Conservation (phyloP, 495 filamentous ascomycete species). For the Friedmanniomyces simplex region DNA sequence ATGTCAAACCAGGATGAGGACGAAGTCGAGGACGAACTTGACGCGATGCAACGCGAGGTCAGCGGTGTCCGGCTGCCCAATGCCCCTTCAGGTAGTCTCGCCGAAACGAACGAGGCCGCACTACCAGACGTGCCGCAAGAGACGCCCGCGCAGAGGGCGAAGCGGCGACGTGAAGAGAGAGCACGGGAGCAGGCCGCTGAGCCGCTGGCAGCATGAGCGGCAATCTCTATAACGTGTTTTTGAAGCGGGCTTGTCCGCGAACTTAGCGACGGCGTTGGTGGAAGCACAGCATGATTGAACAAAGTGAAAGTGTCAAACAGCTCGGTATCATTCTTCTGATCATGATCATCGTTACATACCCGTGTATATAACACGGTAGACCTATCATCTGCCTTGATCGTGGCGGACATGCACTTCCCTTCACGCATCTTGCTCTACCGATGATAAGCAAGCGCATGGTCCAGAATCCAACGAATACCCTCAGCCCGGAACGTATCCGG, state of each 20-base stretch:
- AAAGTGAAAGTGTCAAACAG: too few species aligned
- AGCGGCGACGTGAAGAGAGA: constrained; percentile 17
- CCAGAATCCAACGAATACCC: constrained; percentile 34
- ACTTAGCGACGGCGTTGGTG: constrained; percentile 18
- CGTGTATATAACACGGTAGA: too few species aligned
- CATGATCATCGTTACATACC: too few species aligned
- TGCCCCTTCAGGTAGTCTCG: constrained; percentile 38
- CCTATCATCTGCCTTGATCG: too few species aligned
- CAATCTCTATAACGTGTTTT: too few species aligned
- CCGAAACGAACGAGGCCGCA: constrained; percentile 14
- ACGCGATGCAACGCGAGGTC: constrained; percentile 62
- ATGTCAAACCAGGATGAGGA: constrained; percentile 93
- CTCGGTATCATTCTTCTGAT: too few species aligned
- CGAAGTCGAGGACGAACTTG: constrained; percentile 92
- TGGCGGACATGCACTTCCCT: too few species aligned
- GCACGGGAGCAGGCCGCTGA: constrained; percentile 21
- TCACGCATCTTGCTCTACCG: constrained; percentile 1
- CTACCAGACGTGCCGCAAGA: constrained; percentile 28
- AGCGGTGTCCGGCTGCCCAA: constrained; percentile 41
- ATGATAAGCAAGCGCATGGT: constrained; percentile 29
- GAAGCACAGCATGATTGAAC: not conserved
- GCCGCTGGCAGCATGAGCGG: constrained; percentile 23
- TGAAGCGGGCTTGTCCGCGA: not conserved
- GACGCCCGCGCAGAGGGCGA: constrained; percentile 23
- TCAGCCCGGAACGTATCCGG: constrained; percentile 39